Evolutionary conservation across 371 early-diverging fungal genomes (phyloP), one percentile per base, ranked within the genome.

Genomic region (Rhizopus stolonifer): DNA sequence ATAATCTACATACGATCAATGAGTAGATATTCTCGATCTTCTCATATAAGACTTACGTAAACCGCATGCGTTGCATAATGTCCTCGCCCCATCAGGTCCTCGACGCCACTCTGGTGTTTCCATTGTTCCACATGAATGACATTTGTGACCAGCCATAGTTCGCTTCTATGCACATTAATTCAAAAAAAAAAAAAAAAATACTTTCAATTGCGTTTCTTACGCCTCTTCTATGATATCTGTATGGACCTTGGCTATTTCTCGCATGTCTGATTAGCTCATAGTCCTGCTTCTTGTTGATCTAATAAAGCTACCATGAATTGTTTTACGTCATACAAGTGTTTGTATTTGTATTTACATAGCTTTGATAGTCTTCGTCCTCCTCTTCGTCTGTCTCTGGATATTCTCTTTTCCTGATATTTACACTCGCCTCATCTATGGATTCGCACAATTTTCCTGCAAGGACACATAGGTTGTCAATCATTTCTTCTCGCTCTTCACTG

Each of bases 61-160:
- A 14, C 87, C 87, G 52, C 87, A 87, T 9, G 84, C 82, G 64
- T 87, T 87, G 43, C 87, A 87, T 1, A 87, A 61, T 0, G 84
- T 84, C 23, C 80, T 67, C 5, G 87, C 82, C 0, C 87, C 87
- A 54, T 81, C 77, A 9, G 85, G 87, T 0, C 87, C 87, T 40
- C 85, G 77, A 18, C 87, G 70, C 87, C 87, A 87, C 67, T 81
- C 83, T 8, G 87, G 84, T 18, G 87, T 86, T 33, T 80, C 76
- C n/a, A 81, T 74, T 23, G 77, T 74, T 51, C 72, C 70, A 52
- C 87, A 86, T 18, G 83, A 79, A 40, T 80, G 79, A 23, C 83
- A 82, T 25, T 70, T 70, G 11, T 77, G 79, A 1, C 71, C 71
- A 17, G 59, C 42, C 54, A 61, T 64, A 46, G 45, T 71, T 22